Conservation (phyloP, 441 rosid species). For the Populus hybrid region DNA sequence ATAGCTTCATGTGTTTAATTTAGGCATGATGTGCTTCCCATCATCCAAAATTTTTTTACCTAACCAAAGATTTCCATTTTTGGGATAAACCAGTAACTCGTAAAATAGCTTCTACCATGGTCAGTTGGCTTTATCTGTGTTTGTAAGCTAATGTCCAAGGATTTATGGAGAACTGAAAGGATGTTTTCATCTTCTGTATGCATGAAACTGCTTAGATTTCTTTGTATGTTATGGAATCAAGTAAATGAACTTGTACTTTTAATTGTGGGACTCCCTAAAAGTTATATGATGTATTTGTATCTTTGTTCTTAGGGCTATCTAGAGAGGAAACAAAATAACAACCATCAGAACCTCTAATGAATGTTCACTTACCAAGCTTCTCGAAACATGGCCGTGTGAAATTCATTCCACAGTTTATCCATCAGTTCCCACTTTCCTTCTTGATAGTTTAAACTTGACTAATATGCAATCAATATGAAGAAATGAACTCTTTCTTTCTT, state of each 20-base stretch:
- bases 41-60: not conserved
- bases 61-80: not conserved
- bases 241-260: no score
- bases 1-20: not conserved
- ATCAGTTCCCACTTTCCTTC: not conserved
- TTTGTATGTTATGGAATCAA: not conserved
- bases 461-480: not conserved
- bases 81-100: not conserved
- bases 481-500: not conserved
- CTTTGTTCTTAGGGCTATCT: no score
- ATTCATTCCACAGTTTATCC: not conserved
- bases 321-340: no score
- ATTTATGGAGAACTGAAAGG: not conserved
- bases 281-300: no score
- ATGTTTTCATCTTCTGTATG: not conserved
- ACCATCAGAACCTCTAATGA: no score
- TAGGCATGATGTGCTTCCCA: not conserved
- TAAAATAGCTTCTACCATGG: not conserved
- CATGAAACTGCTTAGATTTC: not conserved
- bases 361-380: no score
- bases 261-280: no score
- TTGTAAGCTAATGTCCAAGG: not conserved
- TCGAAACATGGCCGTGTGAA: not conserved
- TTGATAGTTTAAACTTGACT: not conserved
- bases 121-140: not conserved